phyloP scores from a whole-genome alignment of 2,329 filamentous ascomycete genomes.

The Fusarium luffae region DNA sequence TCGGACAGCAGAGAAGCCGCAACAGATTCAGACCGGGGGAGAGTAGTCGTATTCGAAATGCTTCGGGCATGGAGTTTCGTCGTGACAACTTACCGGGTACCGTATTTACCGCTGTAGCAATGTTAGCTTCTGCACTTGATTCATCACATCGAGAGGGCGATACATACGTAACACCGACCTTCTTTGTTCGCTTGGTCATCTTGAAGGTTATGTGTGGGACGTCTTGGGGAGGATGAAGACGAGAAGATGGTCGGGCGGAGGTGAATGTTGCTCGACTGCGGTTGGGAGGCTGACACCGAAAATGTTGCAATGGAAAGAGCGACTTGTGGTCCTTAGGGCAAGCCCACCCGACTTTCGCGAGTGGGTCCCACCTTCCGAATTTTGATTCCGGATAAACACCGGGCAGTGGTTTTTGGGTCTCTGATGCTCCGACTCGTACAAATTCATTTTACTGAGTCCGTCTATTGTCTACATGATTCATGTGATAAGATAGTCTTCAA shows the following conservation, averaged over 20 bases:
- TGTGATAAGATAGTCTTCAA: neutral
- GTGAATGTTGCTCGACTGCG: constrained; percentile 49
- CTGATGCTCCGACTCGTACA: constrained; percentile 1
- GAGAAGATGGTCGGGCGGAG: constrained; percentile 47
- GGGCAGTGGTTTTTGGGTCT: constrained; percentile 63
- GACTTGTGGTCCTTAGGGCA: constrained; percentile 56
- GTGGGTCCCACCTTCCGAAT: constrained; percentile 41
- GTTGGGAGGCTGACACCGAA: constrained; percentile 47
- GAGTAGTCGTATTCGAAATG: constrained; percentile 34
- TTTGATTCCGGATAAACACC: constrained; percentile 63
- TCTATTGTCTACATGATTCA: constrained; percentile 18
- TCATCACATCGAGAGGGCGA: constrained; percentile 17
- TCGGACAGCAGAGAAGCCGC: constrained; percentile 17
- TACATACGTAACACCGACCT: constrained; percentile 89
- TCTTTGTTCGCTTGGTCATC: constrained; percentile 96
- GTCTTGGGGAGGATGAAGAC: constrained; percentile 50
- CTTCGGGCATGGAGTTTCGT: constrained; percentile 33
- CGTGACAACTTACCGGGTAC: constrained; percentile 79
- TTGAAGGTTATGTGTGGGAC: constrained; percentile 64
- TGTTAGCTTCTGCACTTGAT: constrained; percentile 46
- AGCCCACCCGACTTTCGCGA: constrained; percentile 51
- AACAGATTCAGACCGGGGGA: constrained; percentile 18
- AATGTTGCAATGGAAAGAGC: constrained; percentile 48
- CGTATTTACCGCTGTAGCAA: constrained; percentile 79
- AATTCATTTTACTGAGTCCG: neutral